phyloP scores from a whole-genome alignment of 441 rosid species.

The Corymbia citriodora region DNA sequence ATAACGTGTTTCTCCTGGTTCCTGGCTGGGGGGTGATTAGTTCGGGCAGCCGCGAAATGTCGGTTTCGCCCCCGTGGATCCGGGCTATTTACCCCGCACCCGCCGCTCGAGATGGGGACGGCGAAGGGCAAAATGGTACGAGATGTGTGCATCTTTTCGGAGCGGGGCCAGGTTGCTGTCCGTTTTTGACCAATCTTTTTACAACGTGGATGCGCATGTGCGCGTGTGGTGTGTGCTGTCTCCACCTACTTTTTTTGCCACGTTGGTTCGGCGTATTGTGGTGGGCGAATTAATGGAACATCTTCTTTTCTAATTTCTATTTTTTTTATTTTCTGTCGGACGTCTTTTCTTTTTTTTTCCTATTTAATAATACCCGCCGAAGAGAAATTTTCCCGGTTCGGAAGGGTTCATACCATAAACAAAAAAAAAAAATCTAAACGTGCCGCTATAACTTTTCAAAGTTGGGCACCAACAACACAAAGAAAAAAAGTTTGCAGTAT shows the following conservation, averaged over 20 bases:
- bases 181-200: neutral
- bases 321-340: neutral
- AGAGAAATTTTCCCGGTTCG: neutral
- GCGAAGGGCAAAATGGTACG: neutral
- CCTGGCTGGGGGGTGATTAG: neutral
- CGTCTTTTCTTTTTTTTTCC: neutral
- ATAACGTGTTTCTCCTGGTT: neutral
- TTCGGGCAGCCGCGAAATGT: neutral
- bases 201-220: neutral
- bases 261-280: neutral
- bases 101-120: neutral
- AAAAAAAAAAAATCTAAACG: no score
- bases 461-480: no score
- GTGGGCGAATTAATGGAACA: neutral
- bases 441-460: neutral
- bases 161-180: neutral
- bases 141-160: rapidly evolving
- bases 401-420: neutral
- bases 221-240: neutral
- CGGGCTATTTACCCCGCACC: neutral
- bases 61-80: neutral
- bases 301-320: neutral
- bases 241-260: neutral
- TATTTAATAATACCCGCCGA: neutral
- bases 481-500: no score